These are phyloP conservation scores for Eimeria falciformis DNA, from an alignment of 169 alveolate species.

Conservation along the genomic window DNA sequence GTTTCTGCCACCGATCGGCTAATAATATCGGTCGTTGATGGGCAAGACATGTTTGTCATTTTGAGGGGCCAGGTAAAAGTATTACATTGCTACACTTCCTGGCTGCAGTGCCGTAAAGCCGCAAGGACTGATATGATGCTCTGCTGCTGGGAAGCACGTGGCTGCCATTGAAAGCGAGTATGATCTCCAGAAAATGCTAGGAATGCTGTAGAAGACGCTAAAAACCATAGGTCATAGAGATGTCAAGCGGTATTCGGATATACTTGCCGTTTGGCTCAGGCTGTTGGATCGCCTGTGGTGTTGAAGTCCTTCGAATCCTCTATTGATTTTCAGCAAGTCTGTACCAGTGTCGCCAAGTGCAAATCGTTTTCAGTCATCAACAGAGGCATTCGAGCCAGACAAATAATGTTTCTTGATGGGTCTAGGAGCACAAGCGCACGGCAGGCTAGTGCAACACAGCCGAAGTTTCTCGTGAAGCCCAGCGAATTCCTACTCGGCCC, in stretches of 20 bases:
- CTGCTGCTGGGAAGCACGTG: no score
- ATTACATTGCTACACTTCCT: no score
- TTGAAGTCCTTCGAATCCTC: conserved; percentile 42
- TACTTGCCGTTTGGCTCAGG: no score
- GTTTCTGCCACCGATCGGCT: conserved; percentile 89
- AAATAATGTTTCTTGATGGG: conserved; percentile 52
- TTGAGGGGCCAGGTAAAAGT: conserved; percentile 71
- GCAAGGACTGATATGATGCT: no score
- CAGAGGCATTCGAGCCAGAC: conserved; percentile 59
- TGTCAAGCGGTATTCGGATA: no score
- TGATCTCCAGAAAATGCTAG: no score
- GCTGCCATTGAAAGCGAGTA: no score
- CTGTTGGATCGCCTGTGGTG: conserved; percentile 59
- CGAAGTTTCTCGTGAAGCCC: conserved; percentile 32
- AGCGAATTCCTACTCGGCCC: conserved; percentile 54
- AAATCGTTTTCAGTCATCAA: conserved; percentile 42
- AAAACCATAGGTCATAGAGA: no score
- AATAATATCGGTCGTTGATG: conserved; percentile 92
- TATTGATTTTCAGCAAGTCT: conserved; percentile 58
- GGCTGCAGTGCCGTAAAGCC: no score
- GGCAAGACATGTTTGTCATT: conserved; percentile 91
- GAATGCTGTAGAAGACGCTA: no score
- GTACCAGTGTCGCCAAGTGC: conserved; percentile 51
- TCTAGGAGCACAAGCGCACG: conserved; percentile 45
- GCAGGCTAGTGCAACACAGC: conserved; percentile 44